Base-by-base conservation (phyloP, 306 rosid species). In the Macrotyloma uniflorum region DNA sequence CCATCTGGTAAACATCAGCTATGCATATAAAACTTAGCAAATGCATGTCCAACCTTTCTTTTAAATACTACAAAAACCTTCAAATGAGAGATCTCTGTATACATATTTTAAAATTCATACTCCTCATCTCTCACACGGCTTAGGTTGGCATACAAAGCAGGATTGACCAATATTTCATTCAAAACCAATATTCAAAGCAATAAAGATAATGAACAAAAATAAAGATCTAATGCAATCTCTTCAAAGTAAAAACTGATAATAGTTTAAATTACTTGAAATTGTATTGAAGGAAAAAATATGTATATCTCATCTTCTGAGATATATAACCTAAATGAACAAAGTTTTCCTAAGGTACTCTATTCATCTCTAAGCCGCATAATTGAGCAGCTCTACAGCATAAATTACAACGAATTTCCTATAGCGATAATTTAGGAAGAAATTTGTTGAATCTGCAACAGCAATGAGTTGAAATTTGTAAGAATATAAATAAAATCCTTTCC, bases 311-410 rank as follows among this genome's bases (percentile, higher is more conserved):
- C 23, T 65, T 72, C 26, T 49, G 83, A 79, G 82, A 72, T 28
- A 67, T 28, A 67, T 75, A 33, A 54, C 67, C 70, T 55, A 49
- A 66, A 76, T 49, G 73, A 42, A 63, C 71, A 70, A 86, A 79
- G 28, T 15, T 68, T 72, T 54, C 76, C 81, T 74, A 70, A 42
- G 85, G 76, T 45, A 69, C 75, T 64, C 80, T 73, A 83, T 77
- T 75, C 74, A 67, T 78, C 83, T 84, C 80, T 78, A 74, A 72
- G 84, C 88, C 85, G 55, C 75, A 78, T 50, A 78, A 70, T 33
- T 80, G 75, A 80, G 77, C 82, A 42, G 79, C 80, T 86, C 85
- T 84, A 70, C 61, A 23, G 54, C 79, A 66, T 76, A 83, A 88
- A 76, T 73, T 83, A 88, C 87, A 87, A 75, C 77, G 58, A 78